A percentile compares a stretch with the other conserved stretches of the same genome.
Conservation (phyloP, 2,329 filamentous ascomycete genomes). For the Lachnellula willkommii region DNA sequence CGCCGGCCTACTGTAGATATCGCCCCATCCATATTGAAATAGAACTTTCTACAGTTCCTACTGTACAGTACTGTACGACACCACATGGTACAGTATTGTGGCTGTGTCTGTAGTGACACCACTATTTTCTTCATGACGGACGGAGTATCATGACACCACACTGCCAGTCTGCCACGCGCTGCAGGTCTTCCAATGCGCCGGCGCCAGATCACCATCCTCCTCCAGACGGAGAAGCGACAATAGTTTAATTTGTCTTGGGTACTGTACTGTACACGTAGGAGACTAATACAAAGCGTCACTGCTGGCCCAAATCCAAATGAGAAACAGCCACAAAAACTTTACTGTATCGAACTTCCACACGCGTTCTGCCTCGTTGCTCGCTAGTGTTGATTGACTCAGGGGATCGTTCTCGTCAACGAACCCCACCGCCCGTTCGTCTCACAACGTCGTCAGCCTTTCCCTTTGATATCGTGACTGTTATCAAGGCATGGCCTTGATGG, state of each 20-base stretch:
- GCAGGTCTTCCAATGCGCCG: neutral
- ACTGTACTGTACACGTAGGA: neutral
- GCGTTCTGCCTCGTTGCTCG: neutral
- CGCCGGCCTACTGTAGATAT: neutral
- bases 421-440: neutral
- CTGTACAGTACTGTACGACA: neutral
- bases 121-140: neutral
- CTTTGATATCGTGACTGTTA: neutral
- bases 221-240: neutral
- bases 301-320: neutral
- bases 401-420: neutral
- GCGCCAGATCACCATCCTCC: neutral
- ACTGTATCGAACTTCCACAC: neutral
- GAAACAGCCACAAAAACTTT: neutral
- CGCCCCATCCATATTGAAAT: neutral
- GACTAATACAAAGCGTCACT: neutral
- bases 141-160: neutral
- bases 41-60: neutral
- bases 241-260: neutral
- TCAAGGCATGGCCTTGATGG: neutral
- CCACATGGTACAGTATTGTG: neutral
- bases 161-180: neutral
- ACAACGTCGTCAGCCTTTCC: neutral
- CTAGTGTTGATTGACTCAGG: slow-evolving; percentile 2
- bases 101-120: neutral